Base-by-base conservation (phyloP, 129 eudicot genomes). In the Arctium lappa region DNA sequence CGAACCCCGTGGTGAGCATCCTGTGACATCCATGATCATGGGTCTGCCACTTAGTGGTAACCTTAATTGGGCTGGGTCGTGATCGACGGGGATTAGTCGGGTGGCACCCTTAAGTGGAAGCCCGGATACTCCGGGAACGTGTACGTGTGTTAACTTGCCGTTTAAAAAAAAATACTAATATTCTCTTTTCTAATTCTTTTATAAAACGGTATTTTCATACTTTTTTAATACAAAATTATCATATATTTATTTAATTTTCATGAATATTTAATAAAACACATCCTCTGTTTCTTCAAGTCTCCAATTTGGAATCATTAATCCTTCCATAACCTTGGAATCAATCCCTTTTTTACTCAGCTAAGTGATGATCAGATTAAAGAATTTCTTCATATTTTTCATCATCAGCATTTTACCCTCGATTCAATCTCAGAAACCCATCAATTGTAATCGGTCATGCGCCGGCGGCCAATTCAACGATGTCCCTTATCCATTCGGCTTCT, bases 401-500 rank as follows among this genome's bases (percentile, higher is more conserved):
- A 1, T 42, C 33, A 1, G 34, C 11, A 5, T 79, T 31, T 65
- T 80, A 37, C 84, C 86, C 1, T 70, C 85, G 15, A 53, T 63
- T 0, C 6, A 8, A 63, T 81, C 83, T 38, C 86, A 75, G 8
- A 36, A 80, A n/a, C 73, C 88, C 38, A 32, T 38, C 0, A n/a
- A 9, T 1, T 92, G 94, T 48, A 39, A 78, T 39, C 87, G 65
- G 37, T 62, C 90, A 82, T 92, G 97, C 53, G 72, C 87, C 63
- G 76, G 63, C 63, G 79, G 91, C 11, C 38, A 44, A 16, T 11
- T 69, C 16, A 48, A 63, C 3, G 53, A 60, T 34, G 32, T 88
- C 42, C 90, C 84, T 0, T 85, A 80, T 83, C 91, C 94, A 13
- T 92, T 92, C 72, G 97, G 97, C 46, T 92, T 92, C 88, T 87